Evolutionary conservation across 805 yeast species (phyloP).

Genomic region (Saccharomycopsis lassenensis): DNA sequence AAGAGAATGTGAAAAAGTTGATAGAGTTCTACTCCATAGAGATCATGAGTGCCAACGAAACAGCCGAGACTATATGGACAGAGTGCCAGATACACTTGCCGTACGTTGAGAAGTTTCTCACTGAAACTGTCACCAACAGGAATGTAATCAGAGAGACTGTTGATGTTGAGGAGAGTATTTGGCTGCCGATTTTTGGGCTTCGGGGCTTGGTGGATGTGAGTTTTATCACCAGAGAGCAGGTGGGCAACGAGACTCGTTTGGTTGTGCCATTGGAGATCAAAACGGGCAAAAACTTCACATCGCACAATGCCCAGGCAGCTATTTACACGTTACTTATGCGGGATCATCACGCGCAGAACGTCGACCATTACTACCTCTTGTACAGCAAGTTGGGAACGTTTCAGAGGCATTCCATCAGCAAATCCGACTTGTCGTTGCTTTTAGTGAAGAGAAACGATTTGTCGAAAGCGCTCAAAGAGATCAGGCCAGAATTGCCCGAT

Average conservation of each 20-base stretch:
- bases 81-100: conserved; percentile 38
- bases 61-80: conserved; percentile 31
- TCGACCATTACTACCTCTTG: conserved; percentile 54
- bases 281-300: conserved; percentile 57
- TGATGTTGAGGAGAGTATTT: conserved; percentile 82
- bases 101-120: conserved; percentile 34
- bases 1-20: conserved; percentile 31
- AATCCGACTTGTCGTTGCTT: conserved; percentile 52
- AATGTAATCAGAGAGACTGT: conserved; percentile 43
- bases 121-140: conserved; percentile 24
- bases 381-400: conserved; percentile 57
- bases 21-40: conserved; percentile 38
- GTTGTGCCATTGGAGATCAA: conserved; percentile 83
- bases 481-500: conserved; percentile 41
- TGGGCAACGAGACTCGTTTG: conserved; percentile 22
- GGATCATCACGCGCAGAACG: conserved; percentile 67
- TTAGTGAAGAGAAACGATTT: conserved; percentile 63
- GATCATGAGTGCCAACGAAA: conserved; percentile 46
- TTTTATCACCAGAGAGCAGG: conserved; percentile 43
- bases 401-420: conserved; percentile 40
- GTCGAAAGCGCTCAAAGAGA: conserved; percentile 46
- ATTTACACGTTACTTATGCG: conserved; percentile 68
- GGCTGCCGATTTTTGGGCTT: conserved; percentile 86
- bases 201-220: conserved; percentile 89
- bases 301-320: conserved; percentile 81